A percentile compares a stretch with the other conserved stretches of the same genome.
phyloP scores from a whole-genome alignment of 129 eudicot genomes.

The Escallonia herrerae region DNA sequence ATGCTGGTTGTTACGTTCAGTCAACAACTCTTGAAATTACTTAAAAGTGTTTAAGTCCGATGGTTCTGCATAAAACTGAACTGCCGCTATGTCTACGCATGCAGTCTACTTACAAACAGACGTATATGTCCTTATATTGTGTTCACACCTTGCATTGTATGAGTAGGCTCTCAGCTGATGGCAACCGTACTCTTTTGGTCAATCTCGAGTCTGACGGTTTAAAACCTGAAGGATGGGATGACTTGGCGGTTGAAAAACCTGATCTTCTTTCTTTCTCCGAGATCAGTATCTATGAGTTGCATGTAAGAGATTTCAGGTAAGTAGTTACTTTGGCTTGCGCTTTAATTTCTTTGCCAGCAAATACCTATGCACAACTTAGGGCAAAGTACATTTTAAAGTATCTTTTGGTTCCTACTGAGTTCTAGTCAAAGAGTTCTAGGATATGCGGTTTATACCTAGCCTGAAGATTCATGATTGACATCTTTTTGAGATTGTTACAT shows the following conservation, averaged over 20 bases:
- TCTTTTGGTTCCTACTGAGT: background rate
- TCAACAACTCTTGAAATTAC: conserved; percentile 8
- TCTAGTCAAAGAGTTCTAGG: background rate
- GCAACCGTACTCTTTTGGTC: conserved; percentile 61
- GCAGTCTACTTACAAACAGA: background rate
- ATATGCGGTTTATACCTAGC: background rate
- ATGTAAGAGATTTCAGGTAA: conserved; percentile 96
- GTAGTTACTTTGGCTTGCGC: background rate
- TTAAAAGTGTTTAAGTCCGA: conserved; percentile 1
- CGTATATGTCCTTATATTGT: background rate
- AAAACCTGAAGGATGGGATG: conserved; percentile 84
- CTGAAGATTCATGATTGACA: background rate
- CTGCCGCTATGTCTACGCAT: background rate
- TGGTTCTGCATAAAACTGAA: background rate
- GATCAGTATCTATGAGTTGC: conserved; percentile 82
- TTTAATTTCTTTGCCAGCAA: background rate
- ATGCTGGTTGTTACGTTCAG: conserved; percentile 14
- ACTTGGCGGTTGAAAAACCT: conserved; percentile 68
- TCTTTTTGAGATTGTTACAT: background rate
- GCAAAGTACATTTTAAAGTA: background rate
- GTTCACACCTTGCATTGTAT: conserved; percentile 8
- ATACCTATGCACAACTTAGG: background rate
- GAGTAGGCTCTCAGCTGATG: conserved; percentile 76
- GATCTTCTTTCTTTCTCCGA: conserved; percentile 57
- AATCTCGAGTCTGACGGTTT: conserved; percentile 62